A percentile compares a stretch with the other conserved stretches of the same genome.
phyloP scores from a whole-genome alignment of 2,329 filamentous ascomycete species.

The Pseudogymnoascus pannorum region DNA sequence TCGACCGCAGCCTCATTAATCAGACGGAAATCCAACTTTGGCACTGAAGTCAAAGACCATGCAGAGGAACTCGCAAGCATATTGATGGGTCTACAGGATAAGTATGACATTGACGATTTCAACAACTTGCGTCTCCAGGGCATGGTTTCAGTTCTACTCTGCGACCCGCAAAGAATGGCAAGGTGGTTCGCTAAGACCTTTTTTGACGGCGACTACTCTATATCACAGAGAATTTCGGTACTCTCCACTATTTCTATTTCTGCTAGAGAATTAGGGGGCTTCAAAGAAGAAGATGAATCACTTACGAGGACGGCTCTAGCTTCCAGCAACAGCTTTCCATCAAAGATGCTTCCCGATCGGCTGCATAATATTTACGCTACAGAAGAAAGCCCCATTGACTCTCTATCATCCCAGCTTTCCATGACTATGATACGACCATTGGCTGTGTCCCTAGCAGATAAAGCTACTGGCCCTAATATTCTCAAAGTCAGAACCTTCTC shows the following conservation, averaged over 20 bases:
- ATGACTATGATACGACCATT: constrained; percentile 72
- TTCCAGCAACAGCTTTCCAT: constrained; percentile 62
- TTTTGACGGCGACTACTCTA: constrained; percentile 86
- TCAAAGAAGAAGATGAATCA: constrained; percentile 39
- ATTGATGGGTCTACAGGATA: constrained; percentile 75
- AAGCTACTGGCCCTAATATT: constrained; percentile 68
- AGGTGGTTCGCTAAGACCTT: constrained; percentile 79
- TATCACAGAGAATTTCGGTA: constrained; percentile 74
- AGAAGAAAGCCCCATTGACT: constrained; percentile 46
- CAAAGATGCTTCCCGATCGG: constrained; percentile 66
- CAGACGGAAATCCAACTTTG: constrained; percentile 79
- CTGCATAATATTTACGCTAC: constrained; percentile 64
- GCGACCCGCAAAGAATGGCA: constrained; percentile 69
- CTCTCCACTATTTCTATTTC: constrained; percentile 76
- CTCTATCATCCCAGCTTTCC: constrained; percentile 60
- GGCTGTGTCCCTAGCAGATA: constrained; percentile 73
- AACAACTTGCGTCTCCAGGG: constrained; percentile 67
- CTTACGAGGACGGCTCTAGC: constrained; percentile 28
- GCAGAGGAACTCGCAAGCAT: constrained; percentile 70
- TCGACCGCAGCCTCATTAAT: constrained; percentile 72
- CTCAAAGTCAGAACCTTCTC: constrained; percentile 89
- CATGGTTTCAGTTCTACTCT: constrained; percentile 73
- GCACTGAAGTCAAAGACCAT: constrained; percentile 80
- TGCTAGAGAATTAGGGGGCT: constrained; percentile 77
- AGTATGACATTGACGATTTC: constrained; percentile 74